Percentiles rank a stretch among this genome's conserved stretches.
These are phyloP conservation scores for Lentinula boryana DNA, from an alignment of 768 basidiomycete species.

Conservation along the genomic window DNA sequence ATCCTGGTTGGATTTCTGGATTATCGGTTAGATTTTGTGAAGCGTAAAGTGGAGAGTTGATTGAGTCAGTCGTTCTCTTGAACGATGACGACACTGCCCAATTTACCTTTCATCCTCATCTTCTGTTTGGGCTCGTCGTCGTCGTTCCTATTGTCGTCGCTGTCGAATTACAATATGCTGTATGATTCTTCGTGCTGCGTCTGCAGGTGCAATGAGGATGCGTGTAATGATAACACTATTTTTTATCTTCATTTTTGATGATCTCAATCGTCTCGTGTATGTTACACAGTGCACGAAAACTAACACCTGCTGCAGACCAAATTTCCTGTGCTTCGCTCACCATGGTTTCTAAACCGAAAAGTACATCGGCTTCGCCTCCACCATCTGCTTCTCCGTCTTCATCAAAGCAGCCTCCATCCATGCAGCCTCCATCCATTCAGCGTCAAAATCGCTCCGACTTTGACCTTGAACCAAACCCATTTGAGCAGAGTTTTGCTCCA, in stretches of 20 bases:
- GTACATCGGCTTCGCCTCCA: background rate
- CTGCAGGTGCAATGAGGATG: too few species aligned
- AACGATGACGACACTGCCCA: background rate
- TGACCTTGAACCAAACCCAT: conserved; percentile 83
- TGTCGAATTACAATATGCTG: background rate
- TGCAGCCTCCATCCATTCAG: conserved; percentile 20
- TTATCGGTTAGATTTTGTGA: background rate
- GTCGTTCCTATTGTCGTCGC: background rate
- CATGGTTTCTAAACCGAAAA: background rate
- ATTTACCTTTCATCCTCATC: background rate
- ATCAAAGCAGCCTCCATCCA: conserved; percentile 6
- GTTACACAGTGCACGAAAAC: background rate
- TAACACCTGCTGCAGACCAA: background rate
- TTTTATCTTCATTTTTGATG: background rate
- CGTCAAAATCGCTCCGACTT: conserved; percentile 61
- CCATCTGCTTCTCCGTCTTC: background rate
- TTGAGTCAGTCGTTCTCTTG: background rate
- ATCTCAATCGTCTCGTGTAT: background rate
- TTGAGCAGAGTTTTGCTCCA: conserved; percentile 83
- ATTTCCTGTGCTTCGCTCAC: background rate
- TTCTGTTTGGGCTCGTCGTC: background rate
- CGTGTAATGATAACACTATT: too few species aligned
- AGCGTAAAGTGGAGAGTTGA: background rate
- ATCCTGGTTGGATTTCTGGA: background rate
- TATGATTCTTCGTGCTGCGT: background rate